Conservation (phyloP, 176 grass and related monocot genomes). For the Melocanna baccifera region DNA sequence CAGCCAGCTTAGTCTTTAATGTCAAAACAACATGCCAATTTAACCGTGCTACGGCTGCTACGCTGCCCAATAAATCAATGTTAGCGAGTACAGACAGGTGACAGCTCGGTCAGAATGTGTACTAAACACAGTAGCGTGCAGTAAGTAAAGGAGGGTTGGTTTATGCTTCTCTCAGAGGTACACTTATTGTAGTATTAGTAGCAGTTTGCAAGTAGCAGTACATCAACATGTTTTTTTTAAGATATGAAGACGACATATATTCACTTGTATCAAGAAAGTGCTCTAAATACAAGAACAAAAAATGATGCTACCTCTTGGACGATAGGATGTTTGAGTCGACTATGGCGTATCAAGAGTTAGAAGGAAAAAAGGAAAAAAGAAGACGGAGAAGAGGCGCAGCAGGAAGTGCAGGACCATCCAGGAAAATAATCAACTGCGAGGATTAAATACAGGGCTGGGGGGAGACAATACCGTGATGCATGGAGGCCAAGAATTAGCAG, state of each 20-base stretch:
- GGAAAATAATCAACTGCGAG: not conserved
- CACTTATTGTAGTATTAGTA: not conserved
- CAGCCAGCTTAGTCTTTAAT: not conserved
- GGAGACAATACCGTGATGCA: constrained; percentile 20
- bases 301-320: not conserved
- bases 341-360: not conserved
- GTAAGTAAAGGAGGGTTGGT: not conserved
- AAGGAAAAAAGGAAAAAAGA: not conserved
- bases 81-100: constrained; percentile 4
- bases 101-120: constrained; percentile 14
- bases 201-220: not conserved
- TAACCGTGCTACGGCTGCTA: not conserved
- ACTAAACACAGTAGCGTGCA: not conserved
- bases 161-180: not conserved
- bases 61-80: not conserved
- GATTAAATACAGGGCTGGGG: not conserved
- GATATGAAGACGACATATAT: not conserved
- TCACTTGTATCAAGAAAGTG: not conserved
- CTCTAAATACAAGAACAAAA: not conserved
- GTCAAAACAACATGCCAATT: not conserved
- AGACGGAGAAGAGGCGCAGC: not conserved
- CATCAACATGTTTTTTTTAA: not conserved
- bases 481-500: constrained; percentile 22
- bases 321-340: not conserved
- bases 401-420: not conserved